Evolutionary conservation across 2,329 filamentous ascomycete species (phyloP).

Genomic region (Botrytis hyacinthi): DNA sequence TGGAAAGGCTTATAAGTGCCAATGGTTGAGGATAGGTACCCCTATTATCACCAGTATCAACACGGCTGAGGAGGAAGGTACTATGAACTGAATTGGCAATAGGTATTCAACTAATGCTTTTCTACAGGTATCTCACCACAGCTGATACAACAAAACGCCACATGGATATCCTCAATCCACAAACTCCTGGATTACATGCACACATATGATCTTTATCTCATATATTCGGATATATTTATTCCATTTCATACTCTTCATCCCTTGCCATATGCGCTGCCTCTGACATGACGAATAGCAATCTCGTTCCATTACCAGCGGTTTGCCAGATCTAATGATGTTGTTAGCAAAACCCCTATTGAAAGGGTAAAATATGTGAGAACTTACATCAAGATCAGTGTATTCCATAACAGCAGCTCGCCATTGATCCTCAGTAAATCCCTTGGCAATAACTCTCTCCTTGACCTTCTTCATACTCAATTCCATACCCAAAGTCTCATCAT

Average conservation of each 20-base stretch:
- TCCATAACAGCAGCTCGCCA: constrained; percentile 83
- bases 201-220: background rate
- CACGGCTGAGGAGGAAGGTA: no score
- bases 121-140: constrained; percentile 13
- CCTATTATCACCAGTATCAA: no score
- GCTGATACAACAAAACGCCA: constrained; percentile 15
- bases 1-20: no score
- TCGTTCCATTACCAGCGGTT: constrained; percentile 67
- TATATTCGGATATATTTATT: constrained; percentile 20
- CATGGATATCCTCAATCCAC: constrained; percentile 11
- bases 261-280: constrained; percentile 45
- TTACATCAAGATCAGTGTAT: constrained; percentile 85
- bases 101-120: constrained; percentile 10
- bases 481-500: constrained; percentile 62
- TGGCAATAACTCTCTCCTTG: constrained; percentile 86
- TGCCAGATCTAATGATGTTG: constrained; percentile 64
- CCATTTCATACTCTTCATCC: constrained; percentile 35
- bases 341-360: constrained; percentile 28
- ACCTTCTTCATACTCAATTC: constrained; percentile 88
- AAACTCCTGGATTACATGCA: constrained; percentile 20
- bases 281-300: constrained; percentile 68
- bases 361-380: constrained; percentile 43
- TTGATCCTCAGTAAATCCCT: constrained; percentile 95
- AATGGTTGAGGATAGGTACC: no score
- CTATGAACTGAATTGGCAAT: background rate